Percentiles rank a stretch among this genome's conserved stretches.
phyloP scores from a whole-genome alignment of 2,329 filamentous ascomycete species.

The Thermochaetoides dissita region DNA sequence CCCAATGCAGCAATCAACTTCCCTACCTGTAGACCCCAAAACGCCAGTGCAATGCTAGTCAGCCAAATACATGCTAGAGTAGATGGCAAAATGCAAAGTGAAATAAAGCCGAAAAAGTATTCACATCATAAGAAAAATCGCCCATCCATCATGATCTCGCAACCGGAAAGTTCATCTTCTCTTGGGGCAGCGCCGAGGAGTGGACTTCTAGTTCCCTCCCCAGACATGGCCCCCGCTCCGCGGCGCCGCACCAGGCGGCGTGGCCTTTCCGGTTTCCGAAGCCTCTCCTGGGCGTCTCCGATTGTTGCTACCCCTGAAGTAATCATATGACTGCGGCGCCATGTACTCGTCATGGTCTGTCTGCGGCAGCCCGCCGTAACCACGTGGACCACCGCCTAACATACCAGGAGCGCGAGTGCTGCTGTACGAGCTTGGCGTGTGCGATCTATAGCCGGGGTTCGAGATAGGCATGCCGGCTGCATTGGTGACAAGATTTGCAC shows the following conservation, averaged over 20 bases:
- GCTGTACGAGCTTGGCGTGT: slow-evolving; percentile 9
- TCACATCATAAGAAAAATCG: background rate
- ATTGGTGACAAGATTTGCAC: slow-evolving; percentile 36
- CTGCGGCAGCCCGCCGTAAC: slow-evolving; percentile 47
- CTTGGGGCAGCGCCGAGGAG: background rate
- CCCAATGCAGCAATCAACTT: background rate
- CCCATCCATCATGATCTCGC: too few relatives aligned
- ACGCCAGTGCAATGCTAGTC: slow-evolving; percentile 9
- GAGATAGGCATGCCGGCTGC: slow-evolving; percentile 38
- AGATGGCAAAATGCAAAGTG: too few relatives aligned
- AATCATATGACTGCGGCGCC: slow-evolving; percentile 35
- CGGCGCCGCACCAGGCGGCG: slow-evolving; percentile 8
- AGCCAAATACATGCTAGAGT: too few relatives aligned
- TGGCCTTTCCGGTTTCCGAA: background rate
- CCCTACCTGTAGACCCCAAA: background rate
- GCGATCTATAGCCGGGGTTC: slow-evolving; percentile 13
- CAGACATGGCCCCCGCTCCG: slow-evolving; percentile 9
- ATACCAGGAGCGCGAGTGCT: slow-evolving; percentile 34
- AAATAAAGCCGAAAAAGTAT: background rate
- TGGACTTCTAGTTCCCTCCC: slow-evolving; percentile 12
- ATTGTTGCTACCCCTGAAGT: slow-evolving; percentile 30
- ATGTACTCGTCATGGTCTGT: slow-evolving; percentile 27
- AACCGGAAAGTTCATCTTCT: too few relatives aligned
- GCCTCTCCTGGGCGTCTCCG: background rate
- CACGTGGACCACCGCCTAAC: slow-evolving; percentile 42